Evolutionary conservation across 2,329 filamentous ascomycete genomes (phyloP).

Genomic region (Pseudogymnoascus sp.): DNA sequence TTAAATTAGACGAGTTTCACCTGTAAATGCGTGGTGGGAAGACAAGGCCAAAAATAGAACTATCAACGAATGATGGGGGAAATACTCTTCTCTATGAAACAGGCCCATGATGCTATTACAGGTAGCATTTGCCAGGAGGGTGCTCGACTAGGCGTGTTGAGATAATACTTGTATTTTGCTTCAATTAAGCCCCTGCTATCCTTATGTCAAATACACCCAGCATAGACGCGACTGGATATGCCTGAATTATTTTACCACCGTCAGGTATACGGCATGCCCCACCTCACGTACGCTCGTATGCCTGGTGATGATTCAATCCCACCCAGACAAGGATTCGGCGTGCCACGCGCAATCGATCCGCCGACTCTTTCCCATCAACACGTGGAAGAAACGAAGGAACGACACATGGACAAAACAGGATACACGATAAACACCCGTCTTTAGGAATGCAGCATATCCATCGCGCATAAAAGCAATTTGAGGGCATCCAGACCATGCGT

Average conservation of each 20-base stretch:
- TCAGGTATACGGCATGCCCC: neutral
- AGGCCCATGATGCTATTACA: neutral
- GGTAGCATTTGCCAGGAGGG: neutral
- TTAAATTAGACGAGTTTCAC: slow-evolving; percentile 1
- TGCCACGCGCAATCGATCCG: neutral
- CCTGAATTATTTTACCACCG: neutral
- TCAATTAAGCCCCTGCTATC: neutral
- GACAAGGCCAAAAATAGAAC: neutral
- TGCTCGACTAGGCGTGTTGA: neutral
- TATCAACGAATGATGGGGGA: neutral
- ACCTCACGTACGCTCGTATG: neutral
- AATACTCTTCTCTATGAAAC: neutral
- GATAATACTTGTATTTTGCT: neutral
- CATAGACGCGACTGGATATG: neutral
- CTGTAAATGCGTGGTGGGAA: neutral
- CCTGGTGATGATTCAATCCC: neutral
- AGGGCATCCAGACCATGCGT: neutral
- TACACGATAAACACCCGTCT: neutral
- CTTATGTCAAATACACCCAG: neutral
- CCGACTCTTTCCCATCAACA: neutral
- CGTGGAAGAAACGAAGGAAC: neutral
- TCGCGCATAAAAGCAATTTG: neutral
- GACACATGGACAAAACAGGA: neutral
- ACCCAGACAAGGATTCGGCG: neutral
- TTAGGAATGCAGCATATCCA: too few species aligned